These are phyloP conservation scores for Breynia disticha DNA, from an alignment of 441 rosid species.

Conservation along the genomic window DNA sequence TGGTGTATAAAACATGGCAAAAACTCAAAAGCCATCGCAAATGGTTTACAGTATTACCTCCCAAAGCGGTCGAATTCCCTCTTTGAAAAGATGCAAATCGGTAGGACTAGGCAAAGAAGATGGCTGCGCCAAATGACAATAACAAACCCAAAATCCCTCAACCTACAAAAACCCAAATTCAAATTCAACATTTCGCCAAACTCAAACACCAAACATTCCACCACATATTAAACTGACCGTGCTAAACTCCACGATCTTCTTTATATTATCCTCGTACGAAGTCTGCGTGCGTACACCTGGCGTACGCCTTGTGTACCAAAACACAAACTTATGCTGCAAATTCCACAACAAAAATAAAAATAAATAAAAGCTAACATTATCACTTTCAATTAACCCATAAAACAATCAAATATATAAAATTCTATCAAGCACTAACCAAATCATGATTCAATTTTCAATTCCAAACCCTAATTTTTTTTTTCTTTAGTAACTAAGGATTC, in stretches of 20 bases:
- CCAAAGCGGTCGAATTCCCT: conserved; percentile 89
- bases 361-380: not conserved
- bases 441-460: no score
- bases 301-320: conserved; percentile 92
- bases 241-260: conserved; percentile 85
- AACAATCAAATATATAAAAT: no score
- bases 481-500: no score
- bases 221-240: conserved; percentile 40
- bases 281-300: conserved; percentile 83
- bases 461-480: no score
- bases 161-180: conserved; percentile 34
- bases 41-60: conserved; percentile 41
- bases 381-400: not conserved
- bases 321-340: conserved; percentile 62
- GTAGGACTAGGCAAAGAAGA: conserved; percentile 89
- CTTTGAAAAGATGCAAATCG: conserved; percentile 92
- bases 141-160: conserved; percentile 91
- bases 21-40: conserved; percentile 3
- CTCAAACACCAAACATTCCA: not conserved
- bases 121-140: conserved; percentile 85
- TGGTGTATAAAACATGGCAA: conserved; percentile 1
- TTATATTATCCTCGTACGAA: conserved; percentile 88
- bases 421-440: no score
- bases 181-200: conserved; percentile 11
- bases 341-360: conserved; percentile 1